Evolutionary conservation across 1,139 yeast species (phyloP), one percentile per base, ranked within the genome.

Genomic region (Debaryomycetaceae sp.): DNA sequence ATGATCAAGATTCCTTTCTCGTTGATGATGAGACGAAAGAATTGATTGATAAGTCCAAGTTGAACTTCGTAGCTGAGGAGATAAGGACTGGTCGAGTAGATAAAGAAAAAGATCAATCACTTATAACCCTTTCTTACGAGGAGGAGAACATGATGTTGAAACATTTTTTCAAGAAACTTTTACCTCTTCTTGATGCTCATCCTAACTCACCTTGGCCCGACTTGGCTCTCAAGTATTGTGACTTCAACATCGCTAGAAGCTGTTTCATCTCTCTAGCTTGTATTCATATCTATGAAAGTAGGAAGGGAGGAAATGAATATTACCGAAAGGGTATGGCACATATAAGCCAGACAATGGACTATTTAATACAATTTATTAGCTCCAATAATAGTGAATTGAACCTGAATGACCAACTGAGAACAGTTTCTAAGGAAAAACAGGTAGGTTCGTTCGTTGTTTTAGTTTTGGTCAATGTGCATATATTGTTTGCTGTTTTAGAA

Each of bases 161-260:
- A 45, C 83, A 78, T 55, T 78, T 78, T 52, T 78, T 78, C 57
- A 72, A 75, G 49, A 73, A 75, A 49, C 62, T 78, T 29, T 56
- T 78, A 4, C 81, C 80, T 1, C 54, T 78, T 35, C 54, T 78
- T 22, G 83, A 78, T 57, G 80, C 81, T 0, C 82, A 77, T 54
- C 83, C 83, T 0, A 74, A 75, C 40, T 67, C 80, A 0, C 83
- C 83, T 2, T 77, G 82, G 82, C 83, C 83, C 0, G 78, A 77
- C 45, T 57, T 78, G 42, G 80, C 81, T 29, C 60, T 78, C 47
- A 71, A 74, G 43, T 77, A 78, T 52, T 78, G 83, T 50, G 80
- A 78, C 52, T 72, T 76, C 51, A 80, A 77, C 50, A 68, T 78
- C 38, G 83, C 83, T 1, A 65, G 80, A 46, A 73, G 80, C 48